These are phyloP conservation scores for Sarcodon sp. DNA, from an alignment of 768 basidiomycete species.

Conservation along the genomic window DNA sequence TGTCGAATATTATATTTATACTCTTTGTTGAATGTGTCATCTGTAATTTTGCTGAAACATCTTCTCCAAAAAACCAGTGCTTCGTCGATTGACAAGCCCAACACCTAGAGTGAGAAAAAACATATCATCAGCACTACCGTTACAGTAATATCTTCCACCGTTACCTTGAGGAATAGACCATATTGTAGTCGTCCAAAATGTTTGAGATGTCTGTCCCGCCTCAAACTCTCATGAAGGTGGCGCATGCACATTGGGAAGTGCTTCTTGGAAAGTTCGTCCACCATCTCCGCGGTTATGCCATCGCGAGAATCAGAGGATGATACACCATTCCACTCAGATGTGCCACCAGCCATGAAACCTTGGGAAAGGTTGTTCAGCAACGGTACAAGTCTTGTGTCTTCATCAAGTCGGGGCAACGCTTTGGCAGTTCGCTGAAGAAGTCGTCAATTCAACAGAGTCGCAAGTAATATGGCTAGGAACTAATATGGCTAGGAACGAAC, in stretches of 20 bases:
- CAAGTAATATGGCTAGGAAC: slow-evolving; percentile 4
- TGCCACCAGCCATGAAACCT: slow-evolving; percentile 86
- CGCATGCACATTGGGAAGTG: slow-evolving; percentile 98
- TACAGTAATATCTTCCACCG: not conserved
- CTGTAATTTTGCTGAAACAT: slow-evolving; percentile 67
- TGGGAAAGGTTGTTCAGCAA: slow-evolving; percentile 86
- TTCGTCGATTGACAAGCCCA: slow-evolving; percentile 91
- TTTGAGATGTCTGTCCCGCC: slow-evolving; percentile 75
- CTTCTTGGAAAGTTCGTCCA: slow-evolving; percentile 72
- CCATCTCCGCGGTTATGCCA: slow-evolving; percentile 85
- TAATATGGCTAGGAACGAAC: slow-evolving; percentile 23
- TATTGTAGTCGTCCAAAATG: slow-evolving; percentile 89
- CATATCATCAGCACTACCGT: not conserved
- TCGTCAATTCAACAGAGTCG: not conserved
- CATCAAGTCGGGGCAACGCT: slow-evolving; percentile 82
- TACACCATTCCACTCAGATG: slow-evolving; percentile 64
- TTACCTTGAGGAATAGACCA: slow-evolving; percentile 89
- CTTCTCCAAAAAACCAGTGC: slow-evolving; percentile 89
- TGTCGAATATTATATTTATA: slow-evolving; percentile 97
- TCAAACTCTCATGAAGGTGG: slow-evolving; percentile 69
- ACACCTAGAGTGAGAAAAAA: slow-evolving; percentile 37
- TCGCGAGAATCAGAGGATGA: slow-evolving; percentile 40
- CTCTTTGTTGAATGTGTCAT: slow-evolving; percentile 97
- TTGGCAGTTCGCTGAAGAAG: slow-evolving; percentile 62
- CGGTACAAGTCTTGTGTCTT: slow-evolving; percentile 84